Evolutionary conservation across 1,139 yeast species (phyloP).

Genomic region (Candida sanyaensis): DNA sequence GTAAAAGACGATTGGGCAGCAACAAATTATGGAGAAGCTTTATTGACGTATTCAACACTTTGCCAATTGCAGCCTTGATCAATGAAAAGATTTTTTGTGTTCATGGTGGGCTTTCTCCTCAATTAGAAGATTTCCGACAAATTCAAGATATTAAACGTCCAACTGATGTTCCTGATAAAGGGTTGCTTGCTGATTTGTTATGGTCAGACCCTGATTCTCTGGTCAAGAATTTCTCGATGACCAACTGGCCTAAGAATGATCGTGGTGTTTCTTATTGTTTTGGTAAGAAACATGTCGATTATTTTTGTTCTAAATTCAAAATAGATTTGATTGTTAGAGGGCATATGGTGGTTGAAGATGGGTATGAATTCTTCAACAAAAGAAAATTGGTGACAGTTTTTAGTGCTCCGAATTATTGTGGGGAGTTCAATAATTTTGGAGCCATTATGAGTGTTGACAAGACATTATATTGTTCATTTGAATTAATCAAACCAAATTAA

Average conservation of each 20-base stretch:
- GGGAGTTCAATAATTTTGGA: slow-evolving; percentile 91
- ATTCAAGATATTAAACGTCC: slow-evolving; percentile 75
- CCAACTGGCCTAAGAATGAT: slow-evolving; percentile 80
- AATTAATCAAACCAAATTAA: slow-evolving; percentile 65
- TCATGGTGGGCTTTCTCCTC: slow-evolving; percentile 89
- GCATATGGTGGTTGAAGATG: slow-evolving; percentile 97
- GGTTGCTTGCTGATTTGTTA: slow-evolving; percentile 74
- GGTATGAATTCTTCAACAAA: slow-evolving; percentile 95
- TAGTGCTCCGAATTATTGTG: slow-evolving; percentile 96
- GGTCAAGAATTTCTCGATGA: slow-evolving; percentile 40
- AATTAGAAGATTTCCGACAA: slow-evolving; percentile 62
- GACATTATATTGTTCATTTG: slow-evolving; percentile 78
- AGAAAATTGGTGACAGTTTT: slow-evolving; percentile 92
- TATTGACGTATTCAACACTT: slow-evolving; percentile 80
- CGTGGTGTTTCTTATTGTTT: slow-evolving; percentile 86
- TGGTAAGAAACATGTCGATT: slow-evolving; percentile 71
- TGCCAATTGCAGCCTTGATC: slow-evolving; percentile 86
- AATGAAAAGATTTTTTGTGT: slow-evolving; percentile 85
- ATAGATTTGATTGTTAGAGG: slow-evolving; percentile 84
- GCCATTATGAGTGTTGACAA: slow-evolving; percentile 86
- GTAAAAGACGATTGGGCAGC: slow-evolving; percentile 74
- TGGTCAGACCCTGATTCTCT: slow-evolving; percentile 88
- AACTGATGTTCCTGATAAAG: slow-evolving; percentile 84
- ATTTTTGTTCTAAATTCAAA: slow-evolving; percentile 67
- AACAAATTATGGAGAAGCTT: slow-evolving; percentile 72